phyloP scores from a whole-genome alignment of 768 basidiomycete species.

The Amanita brunnescens region DNA sequence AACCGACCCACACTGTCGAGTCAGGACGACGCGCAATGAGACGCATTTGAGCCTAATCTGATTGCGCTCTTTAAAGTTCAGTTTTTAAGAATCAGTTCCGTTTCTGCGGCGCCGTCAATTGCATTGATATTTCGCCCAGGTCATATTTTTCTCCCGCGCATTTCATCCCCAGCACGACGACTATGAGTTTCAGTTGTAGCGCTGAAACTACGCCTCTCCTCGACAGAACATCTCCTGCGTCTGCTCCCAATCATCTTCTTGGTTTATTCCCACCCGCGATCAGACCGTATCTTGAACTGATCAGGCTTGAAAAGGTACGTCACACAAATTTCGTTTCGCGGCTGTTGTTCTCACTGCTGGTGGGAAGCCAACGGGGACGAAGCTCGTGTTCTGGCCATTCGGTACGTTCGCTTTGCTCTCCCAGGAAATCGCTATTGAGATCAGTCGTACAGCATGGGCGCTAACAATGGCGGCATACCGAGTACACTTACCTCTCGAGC shows the following conservation, averaged over 20 bases:
- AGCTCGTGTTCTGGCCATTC: slow-evolving; percentile 48
- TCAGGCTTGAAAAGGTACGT: slow-evolving; percentile 37
- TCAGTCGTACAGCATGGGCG: slow-evolving; percentile 30
- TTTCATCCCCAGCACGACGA: not conserved
- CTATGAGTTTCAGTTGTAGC: slow-evolving; percentile 14
- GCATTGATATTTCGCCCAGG: not conserved
- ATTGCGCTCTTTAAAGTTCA: no score
- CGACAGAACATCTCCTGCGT: slow-evolving; percentile 10
- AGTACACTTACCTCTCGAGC: slow-evolving; percentile 20
- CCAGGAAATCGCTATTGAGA: not conserved
- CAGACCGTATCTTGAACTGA: slow-evolving; percentile 39
- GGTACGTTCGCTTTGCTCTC: slow-evolving; percentile 19
- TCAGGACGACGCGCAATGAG: no score
- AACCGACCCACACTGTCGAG: not conserved
- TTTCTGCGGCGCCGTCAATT: no score
- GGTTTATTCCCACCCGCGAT: slow-evolving; percentile 14
- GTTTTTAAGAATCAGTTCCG: no score
- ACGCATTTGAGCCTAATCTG: no score
- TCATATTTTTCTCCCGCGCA: not conserved
- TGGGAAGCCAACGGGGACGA: slow-evolving; percentile 37
- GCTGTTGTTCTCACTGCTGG: not conserved
- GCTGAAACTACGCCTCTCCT: slow-evolving; percentile 15
- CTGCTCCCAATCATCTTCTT: slow-evolving; percentile 23
- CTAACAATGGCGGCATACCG: slow-evolving; percentile 41
- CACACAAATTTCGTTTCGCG: not conserved